Base-by-base conservation (phyloP, 2,329 filamentous ascomycete species). In the Colletotrichum siamense region DNA sequence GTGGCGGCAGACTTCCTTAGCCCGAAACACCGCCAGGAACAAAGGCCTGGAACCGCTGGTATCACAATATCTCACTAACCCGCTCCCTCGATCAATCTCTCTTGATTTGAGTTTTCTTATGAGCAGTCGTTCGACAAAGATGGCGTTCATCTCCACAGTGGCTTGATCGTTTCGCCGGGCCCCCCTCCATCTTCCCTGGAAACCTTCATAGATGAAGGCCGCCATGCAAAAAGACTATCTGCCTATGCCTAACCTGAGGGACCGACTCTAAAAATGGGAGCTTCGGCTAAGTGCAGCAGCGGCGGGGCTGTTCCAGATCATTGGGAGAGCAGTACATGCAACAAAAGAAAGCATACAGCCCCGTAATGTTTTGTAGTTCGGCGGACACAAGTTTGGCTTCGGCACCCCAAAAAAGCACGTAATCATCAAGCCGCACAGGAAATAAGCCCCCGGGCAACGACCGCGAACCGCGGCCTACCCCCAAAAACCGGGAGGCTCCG, bases 1-100 rank as follows among this genome's bases (percentile, higher is more conserved):
- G 39, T 65, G 69, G 69, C 73, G 55, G n/a, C 62, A 57, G 18
- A 52, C 52, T 65, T 67, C 18, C 39, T 26, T 73, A 75, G 73
- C 16, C n/a, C 44, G 62, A 76, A 76, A 76, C 73, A 72, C 57
- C n/a, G 12, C 15, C 34, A 52, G 34, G 69, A 59, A 73, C 70
- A 73, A 65, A 73, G 70, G 34, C 44, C n/a, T 52, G 44, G 63
- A 18, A 24, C n/a, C n/a, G 62, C 18, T 16, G 62, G 22, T 36
- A 26, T 18, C 10, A 49, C 44, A 52, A 24, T 52, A 5, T n/a
- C 52, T 72, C 59, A 30, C 22, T 59, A 30, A 18, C 16, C 1
- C 6, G 0, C 26, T 59, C 24, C 55, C 55, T 28, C 55, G 24
- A 59, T 16, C 6, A 52, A 52, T 24, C 12, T 65, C 62, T 30